Conservation (phyloP, 352 stramenopile genomes). For the Phytophthora europaea region DNA sequence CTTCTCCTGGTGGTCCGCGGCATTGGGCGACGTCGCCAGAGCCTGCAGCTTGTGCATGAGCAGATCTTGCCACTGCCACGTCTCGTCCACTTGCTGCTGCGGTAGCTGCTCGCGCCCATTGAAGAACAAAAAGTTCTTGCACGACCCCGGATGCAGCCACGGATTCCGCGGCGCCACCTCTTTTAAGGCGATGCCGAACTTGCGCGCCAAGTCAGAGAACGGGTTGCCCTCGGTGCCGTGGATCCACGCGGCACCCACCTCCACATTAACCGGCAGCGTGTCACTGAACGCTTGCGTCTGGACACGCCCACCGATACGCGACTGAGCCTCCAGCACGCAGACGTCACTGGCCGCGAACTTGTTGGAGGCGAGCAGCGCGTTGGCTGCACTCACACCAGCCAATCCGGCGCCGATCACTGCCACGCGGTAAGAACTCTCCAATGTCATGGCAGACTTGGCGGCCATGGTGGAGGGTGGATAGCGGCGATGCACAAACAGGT, state of each 20-base stretch:
- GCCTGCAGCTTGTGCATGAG: slow-evolving; percentile 57
- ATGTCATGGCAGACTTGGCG: slow-evolving; percentile 11
- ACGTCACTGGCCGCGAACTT: slow-evolving; percentile 46
- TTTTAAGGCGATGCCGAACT: slow-evolving; percentile 57
- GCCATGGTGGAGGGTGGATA: slow-evolving; percentile 8
- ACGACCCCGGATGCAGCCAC: slow-evolving; percentile 64
- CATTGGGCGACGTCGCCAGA: slow-evolving; percentile 37
- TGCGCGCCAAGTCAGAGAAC: slow-evolving; percentile 48
- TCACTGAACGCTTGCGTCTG: slow-evolving; percentile 61
- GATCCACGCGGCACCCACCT: slow-evolving; percentile 71
- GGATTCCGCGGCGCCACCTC: slow-evolving; percentile 63
- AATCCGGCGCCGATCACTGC: slow-evolving; percentile 59
- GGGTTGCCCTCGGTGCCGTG: slow-evolving; percentile 59
- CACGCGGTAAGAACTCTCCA: slow-evolving; percentile 46
- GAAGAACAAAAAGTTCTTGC: slow-evolving; percentile 59
- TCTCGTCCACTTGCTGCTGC: slow-evolving; percentile 42
- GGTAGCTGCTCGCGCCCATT: slow-evolving; percentile 36
- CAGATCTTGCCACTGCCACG: slow-evolving; percentile 57
- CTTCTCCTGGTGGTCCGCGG: slow-evolving; percentile 18
- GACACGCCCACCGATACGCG: slow-evolving; percentile 61
- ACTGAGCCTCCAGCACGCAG: slow-evolving; percentile 59
- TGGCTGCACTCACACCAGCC: slow-evolving; percentile 56
- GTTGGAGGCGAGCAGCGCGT: slow-evolving; percentile 45
- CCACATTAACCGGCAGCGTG: slow-evolving; percentile 52
- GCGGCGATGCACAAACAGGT: not conserved